Percentiles rank a stretch among this genome's conserved stretches.
Conservation (phyloP, 345 rosid genomes). For the Salix viminalis region DNA sequence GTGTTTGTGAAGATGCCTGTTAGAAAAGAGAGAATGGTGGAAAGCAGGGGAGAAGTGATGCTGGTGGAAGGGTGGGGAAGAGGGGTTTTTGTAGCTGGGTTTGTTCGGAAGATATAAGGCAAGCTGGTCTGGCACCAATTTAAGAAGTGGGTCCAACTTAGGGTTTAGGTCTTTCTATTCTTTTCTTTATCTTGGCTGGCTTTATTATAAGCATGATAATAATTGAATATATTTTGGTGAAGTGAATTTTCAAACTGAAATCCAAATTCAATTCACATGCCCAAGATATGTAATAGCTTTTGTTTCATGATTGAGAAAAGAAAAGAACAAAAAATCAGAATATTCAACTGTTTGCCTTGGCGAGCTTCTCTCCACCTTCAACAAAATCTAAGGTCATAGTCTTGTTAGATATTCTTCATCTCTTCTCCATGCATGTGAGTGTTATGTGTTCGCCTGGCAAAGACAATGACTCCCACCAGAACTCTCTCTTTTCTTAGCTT, state of each 20-base stretch:
- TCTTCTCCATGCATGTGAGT: conserved; percentile 33
- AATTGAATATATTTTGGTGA: conserved; percentile 34
- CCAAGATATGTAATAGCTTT: conserved; percentile 6
- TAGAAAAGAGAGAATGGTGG: conserved; percentile 6
- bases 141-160: conserved; percentile 48
- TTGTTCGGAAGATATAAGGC: conserved; percentile 18
- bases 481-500: not conserved
- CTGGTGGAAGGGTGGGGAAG: conserved; percentile 22
- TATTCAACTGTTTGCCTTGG: conserved; percentile 19
- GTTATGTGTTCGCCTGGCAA: not conserved
- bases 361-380: conserved; percentile 23
- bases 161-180: conserved; percentile 14
- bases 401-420: conserved; percentile 30
- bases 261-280: conserved; percentile 43
- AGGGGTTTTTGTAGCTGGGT: conserved; percentile 59
- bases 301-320: not conserved
- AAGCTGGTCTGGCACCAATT: conserved; percentile 54
- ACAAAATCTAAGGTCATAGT: conserved; percentile 44
- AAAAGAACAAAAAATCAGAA: not conserved
- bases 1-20: conserved; percentile 45
- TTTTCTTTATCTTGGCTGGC: conserved; percentile 31
- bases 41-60: not conserved
- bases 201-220: conserved; percentile 28
- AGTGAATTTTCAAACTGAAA: conserved; percentile 24
- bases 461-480: conserved; percentile 26